These are phyloP conservation scores for Phaseolus coccineus DNA, from an alignment of 331 rosid genomes.

Conservation along the genomic window DNA sequence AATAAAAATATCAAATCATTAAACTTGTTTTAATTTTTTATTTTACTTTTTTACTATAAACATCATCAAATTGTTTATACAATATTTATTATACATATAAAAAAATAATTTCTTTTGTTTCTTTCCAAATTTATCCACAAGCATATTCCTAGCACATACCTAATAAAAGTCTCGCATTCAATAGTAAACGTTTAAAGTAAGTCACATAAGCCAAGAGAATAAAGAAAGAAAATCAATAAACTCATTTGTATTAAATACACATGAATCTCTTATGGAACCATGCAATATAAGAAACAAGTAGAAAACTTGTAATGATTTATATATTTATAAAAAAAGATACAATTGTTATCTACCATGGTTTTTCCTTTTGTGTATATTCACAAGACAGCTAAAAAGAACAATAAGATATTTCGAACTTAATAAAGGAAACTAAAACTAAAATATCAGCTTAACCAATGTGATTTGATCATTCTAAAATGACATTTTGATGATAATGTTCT, in stretches of 20 bases:
- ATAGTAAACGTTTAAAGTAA: neutral
- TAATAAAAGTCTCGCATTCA: no score
- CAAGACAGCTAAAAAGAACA: no score
- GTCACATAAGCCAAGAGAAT: neutral
- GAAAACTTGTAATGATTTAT: neutral
- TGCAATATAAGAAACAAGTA: neutral
- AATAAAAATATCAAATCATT: no score
- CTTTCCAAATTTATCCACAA: neutral
- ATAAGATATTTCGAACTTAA: neutral
- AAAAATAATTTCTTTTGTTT: neutral
- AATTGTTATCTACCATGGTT: no score
- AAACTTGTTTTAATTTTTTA: no score
- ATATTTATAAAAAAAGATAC: neutral
- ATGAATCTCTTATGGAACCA: neutral
- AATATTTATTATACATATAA: neutral
- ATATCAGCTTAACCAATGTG: neutral
- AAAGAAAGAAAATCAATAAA: neutral
- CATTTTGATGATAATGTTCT: neutral
- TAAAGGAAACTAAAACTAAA: neutral
- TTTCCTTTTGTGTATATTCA: no score
- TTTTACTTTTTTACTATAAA: no score
- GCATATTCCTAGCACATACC: neutral
- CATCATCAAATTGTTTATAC: neutral
- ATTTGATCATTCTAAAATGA: slow-evolving; percentile 28
- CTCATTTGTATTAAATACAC: neutral